phyloP scores from a whole-genome alignment of 257 asterid species.

The Gardenia jasminoides region DNA sequence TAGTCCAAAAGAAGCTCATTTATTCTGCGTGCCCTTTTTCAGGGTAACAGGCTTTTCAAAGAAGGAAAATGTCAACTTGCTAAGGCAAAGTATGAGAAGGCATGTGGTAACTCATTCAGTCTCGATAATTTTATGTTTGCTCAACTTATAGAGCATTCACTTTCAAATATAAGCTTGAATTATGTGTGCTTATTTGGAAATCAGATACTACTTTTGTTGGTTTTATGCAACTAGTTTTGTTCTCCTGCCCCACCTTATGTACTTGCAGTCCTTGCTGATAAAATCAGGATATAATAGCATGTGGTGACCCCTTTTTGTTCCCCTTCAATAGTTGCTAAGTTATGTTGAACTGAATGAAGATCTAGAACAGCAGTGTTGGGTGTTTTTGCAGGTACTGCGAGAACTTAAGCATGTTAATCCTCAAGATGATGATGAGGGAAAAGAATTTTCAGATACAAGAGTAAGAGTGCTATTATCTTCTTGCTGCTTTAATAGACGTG shows the following conservation, averaged over 20 bases:
- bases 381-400: constrained; percentile 74
- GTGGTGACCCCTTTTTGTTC: not conserved
- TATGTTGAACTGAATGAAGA: not conserved
- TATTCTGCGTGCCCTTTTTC: constrained; percentile 35
- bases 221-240: not conserved
- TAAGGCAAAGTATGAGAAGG: constrained; percentile 88
- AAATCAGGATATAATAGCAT: not conserved
- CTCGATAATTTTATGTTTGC: not conserved
- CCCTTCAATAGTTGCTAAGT: not conserved
- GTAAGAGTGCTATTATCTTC: constrained; percentile 41
- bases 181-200: not conserved
- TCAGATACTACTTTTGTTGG: not conserved
- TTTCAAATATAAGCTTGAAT: not conserved
- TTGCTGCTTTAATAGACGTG: not conserved
- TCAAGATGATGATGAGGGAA: constrained; percentile 93
- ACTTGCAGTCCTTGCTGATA: not conserved
- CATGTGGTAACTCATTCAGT: constrained; percentile 40
- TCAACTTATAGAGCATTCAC: constrained; percentile 9
- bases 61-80: constrained; percentile 96
- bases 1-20: constrained; percentile 5
- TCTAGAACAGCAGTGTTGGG: not conserved
- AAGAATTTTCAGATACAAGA: constrained; percentile 81
- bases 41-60: constrained; percentile 98
- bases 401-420: constrained; percentile 99
- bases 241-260: not conserved